Conservation (phyloP, 2,329 filamentous ascomycete genomes). For the Epicoccum nigrum region DNA sequence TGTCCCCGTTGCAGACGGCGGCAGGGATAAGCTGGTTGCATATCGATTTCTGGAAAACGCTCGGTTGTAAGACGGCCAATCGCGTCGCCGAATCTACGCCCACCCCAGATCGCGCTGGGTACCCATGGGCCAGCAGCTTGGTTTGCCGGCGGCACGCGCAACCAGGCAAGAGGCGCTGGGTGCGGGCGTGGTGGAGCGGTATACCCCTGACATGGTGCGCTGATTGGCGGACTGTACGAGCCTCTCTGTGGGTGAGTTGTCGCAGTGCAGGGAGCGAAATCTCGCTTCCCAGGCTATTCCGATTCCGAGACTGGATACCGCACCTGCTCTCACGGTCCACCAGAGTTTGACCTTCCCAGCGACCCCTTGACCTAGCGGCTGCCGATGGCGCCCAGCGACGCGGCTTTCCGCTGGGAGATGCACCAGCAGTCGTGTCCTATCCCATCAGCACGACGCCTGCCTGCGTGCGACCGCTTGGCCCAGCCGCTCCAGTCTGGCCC, state of each 20-base stretch:
- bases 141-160: conserved; percentile 40
- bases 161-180: conserved; percentile 37
- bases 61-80: conserved; percentile 36
- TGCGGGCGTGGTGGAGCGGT: conserved; percentile 24
- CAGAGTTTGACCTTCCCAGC: conserved; percentile 32
- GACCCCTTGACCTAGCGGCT: conserved; percentile 33
- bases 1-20: conserved; percentile 27
- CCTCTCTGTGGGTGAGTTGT: conserved; percentile 20
- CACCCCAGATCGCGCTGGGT: conserved; percentile 43
- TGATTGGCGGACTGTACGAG: conserved; percentile 19
- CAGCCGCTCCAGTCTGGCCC: conserved; percentile 25
- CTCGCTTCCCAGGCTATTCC: conserved; percentile 29
- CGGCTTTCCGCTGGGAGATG: conserved; percentile 27
- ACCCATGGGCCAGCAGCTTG: conserved; percentile 39
- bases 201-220: not conserved
- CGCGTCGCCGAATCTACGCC: conserved; percentile 19
- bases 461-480: conserved; percentile 23
- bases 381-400: conserved; percentile 23
- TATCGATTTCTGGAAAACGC: conserved; percentile 45
- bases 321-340: conserved; percentile 35
- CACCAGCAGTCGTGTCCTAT: conserved; percentile 16
- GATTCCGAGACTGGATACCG: conserved; percentile 32
- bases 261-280: conserved; percentile 23
- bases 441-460: conserved; percentile 21
- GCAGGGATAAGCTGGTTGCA: conserved; percentile 29